Conservation (phyloP, 1,284 basidiomycete genomes). For the Austroboletus niveus region DNA sequence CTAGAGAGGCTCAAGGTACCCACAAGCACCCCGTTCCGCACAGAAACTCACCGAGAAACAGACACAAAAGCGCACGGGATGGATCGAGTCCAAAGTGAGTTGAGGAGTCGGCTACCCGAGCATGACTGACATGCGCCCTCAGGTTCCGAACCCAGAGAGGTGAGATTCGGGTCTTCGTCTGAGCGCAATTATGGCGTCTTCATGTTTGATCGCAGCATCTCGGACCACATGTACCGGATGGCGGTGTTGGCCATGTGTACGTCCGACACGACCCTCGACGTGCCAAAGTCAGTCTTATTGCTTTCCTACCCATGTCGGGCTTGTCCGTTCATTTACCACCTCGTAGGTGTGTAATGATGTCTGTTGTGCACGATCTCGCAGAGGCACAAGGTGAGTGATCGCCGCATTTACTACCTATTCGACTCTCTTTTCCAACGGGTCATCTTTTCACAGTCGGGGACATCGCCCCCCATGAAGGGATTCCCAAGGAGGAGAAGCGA, state of each 20-base stretch:
- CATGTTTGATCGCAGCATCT: slow-evolving; percentile 57
- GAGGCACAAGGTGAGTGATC: slow-evolving; percentile 76
- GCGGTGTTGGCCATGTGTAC: slow-evolving; percentile 86
- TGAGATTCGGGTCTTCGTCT: slow-evolving; percentile 27
- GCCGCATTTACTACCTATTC: too few species aligned
- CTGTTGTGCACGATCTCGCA: slow-evolving; percentile 91
- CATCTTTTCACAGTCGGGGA: slow-evolving; percentile 70
- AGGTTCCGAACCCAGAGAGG: slow-evolving; percentile 85
- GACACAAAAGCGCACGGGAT: slow-evolving; percentile 94
- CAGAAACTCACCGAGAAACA: slow-evolving; percentile 29
- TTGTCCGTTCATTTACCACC: not conserved
- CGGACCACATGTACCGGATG: slow-evolving; percentile 99
- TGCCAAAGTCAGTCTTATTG: slow-evolving; percentile 58
- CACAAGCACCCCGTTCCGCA: not conserved
- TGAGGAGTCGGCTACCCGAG: not conserved
- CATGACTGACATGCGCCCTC: slow-evolving; percentile 4
- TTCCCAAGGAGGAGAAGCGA: slow-evolving; percentile 79
- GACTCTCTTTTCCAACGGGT: not conserved
- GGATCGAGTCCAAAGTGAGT: slow-evolving; percentile 79
- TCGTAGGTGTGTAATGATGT: slow-evolving; percentile 83
- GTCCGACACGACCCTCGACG: slow-evolving; percentile 68
- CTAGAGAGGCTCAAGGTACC: slow-evolving; percentile 82
- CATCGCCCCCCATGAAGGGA: slow-evolving; percentile 87
- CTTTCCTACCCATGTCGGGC: not conserved
- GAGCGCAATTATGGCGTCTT: not conserved